Conservation (phyloP, 2,329 filamentous ascomycete species). For the Aspergillus puulaauensis region DNA sequence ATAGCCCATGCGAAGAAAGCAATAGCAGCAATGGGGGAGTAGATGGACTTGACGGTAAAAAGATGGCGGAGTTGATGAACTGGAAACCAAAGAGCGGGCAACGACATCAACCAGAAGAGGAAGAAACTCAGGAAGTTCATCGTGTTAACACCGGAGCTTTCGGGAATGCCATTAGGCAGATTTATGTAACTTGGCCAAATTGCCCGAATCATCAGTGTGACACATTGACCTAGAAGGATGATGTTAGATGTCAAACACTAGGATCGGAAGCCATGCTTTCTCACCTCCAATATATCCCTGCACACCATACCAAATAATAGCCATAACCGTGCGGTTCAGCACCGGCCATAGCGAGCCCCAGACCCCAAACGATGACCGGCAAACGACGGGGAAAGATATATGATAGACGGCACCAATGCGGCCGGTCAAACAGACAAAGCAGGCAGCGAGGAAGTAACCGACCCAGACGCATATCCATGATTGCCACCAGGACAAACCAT, state of each 20-base stretch:
- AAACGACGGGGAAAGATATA: constrained; percentile 82
- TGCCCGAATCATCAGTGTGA: constrained; percentile 82
- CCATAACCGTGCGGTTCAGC: constrained; percentile 84
- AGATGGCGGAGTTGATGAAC: constrained; percentile 86
- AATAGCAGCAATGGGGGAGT: constrained; percentile 80
- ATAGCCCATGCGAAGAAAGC: constrained; percentile 87
- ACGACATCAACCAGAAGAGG: constrained; percentile 77
- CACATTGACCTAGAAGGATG: constrained; percentile 61
- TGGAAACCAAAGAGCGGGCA: constrained; percentile 85
- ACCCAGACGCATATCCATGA: constrained; percentile 86
- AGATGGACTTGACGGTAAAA: constrained; percentile 84
- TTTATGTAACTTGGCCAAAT: constrained; percentile 68
- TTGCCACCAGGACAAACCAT: constrained; percentile 86
- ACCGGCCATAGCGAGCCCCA: constrained; percentile 89
- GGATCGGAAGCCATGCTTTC: constrained; percentile 2
- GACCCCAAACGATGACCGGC: constrained; percentile 77
- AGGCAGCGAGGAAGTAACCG: constrained; percentile 74
- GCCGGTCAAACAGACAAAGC: constrained; percentile 75
- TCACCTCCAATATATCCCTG: constrained; percentile 68
- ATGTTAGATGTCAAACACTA: background rate
- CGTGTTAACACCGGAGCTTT: constrained; percentile 68
- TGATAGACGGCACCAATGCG: constrained; percentile 85
- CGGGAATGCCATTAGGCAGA: constrained; percentile 67
- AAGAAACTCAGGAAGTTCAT: constrained; percentile 79
- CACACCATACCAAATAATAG: constrained; percentile 85